Conservation (phyloP, 176 grass and related monocot genomes). For the Hsuehochloa calcarea region DNA sequence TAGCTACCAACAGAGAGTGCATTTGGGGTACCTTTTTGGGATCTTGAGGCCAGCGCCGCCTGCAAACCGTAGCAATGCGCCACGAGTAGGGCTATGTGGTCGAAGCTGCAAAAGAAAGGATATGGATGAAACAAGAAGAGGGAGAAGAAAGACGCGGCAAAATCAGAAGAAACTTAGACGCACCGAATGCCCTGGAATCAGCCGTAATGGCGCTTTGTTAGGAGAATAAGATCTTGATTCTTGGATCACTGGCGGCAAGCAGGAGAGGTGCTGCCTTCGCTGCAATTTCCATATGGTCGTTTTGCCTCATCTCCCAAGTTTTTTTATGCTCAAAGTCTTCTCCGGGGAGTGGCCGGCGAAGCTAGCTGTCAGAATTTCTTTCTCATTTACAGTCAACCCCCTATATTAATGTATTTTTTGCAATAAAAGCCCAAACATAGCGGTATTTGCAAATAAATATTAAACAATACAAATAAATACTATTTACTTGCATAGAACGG, state of each 20-base stretch:
- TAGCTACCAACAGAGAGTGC: not conserved
- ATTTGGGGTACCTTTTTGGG: not conserved
- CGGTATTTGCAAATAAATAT: not conserved
- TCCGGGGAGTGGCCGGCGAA: not conserved
- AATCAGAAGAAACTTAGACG: not conserved
- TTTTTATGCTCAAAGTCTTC: constrained; percentile 32
- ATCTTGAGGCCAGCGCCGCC: not conserved
- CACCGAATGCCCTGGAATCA: not conserved
- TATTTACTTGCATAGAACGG: too few species aligned
- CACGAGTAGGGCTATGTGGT: not conserved
- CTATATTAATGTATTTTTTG: not conserved
- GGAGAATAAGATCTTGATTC: not conserved
- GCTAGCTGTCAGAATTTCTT: constrained; percentile 17
- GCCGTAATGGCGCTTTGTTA: not conserved
- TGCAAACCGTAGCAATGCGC: not conserved
- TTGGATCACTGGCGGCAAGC: not conserved
- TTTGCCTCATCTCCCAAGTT: not conserved
- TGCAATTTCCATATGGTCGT: constrained; percentile 4
- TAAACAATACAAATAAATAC: too few species aligned
- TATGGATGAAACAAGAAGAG: not conserved
- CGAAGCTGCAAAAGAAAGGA: not conserved
- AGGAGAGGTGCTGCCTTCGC: not conserved
- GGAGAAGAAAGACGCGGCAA: not conserved
- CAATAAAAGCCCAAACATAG: not conserved
- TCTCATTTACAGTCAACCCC: constrained; percentile 24